Percentiles rank a stretch among this genome's conserved stretches.
phyloP scores from a whole-genome alignment of 495 filamentous ascomycete species.

The Talaromyces nanjingensis region DNA sequence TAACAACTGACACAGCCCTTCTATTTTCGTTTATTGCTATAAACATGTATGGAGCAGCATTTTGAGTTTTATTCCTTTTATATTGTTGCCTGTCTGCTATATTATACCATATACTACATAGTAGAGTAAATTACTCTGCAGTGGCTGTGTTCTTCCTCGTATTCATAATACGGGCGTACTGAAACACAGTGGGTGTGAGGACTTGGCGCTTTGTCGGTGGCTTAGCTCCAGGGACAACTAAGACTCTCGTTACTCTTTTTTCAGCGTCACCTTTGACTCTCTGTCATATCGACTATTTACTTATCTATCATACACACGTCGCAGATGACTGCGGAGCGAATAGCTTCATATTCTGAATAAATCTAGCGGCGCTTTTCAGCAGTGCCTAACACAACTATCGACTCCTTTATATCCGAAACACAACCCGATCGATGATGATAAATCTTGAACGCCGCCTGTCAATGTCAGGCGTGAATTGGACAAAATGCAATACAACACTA shows the following conservation, averaged over 20 bases:
- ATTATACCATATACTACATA: background rate
- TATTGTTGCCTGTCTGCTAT: background rate
- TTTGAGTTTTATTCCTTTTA: background rate
- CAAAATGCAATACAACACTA: conserved; percentile 41
- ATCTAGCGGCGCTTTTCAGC: background rate
- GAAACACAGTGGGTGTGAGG: background rate
- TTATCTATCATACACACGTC: background rate
- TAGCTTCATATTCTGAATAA: background rate
- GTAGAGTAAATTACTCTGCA: background rate
- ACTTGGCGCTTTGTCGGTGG: background rate
- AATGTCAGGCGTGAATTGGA: conserved; percentile 35
- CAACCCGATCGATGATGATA: background rate
- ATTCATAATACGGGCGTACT: background rate
- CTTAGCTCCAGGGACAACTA: conserved; percentile 1
- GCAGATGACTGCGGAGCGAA: background rate
- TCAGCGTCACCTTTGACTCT: background rate
- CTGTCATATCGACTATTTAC: background rate
- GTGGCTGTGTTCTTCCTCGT: background rate
- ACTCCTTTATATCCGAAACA: background rate
- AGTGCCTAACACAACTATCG: background rate
- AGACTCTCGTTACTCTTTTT: background rate
- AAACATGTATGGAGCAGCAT: background rate
- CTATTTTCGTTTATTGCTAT: too few relatives aligned
- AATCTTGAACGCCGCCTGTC: conserved; percentile 6
- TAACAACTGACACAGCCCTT: too few relatives aligned